Evolutionary conservation across 192 early-diverging fungal genomes (phyloP), one percentile per base, ranked within the genome.

Genomic region (Coemansia sp.): DNA sequence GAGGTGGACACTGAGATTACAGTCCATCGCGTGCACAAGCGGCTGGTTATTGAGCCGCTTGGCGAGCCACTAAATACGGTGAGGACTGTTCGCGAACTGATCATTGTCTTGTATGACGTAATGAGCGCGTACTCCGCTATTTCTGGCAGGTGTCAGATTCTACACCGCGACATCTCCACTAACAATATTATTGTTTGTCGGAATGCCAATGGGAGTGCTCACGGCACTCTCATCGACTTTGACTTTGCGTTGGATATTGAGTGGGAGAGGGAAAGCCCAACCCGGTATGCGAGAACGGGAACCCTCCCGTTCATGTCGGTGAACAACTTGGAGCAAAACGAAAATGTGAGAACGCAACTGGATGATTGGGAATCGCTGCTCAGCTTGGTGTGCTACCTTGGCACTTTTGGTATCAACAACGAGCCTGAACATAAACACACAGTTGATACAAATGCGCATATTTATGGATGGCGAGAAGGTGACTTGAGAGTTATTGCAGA

Each of bases 271-370:
- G 29, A 8, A 8, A 32, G 6, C 29, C 29, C 8, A 6, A 8
- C 29, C 7, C 29, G 29, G 5, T 29, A 53, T 1, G 54, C 61
- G 52, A 38, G 58, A 39, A 29, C 59, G 0, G 66, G 62, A 0
- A 73, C 70, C 4, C 39, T 65, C 0, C 65, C 63, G 10, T 78
- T 68, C 29, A 73, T 72, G 66, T 66, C 62, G 32, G 73, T 78
- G 32, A 59, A 54, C 54, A 73, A 72, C 16, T 53, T 78, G 8
- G 54, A 41, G 6, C 48, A 47, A 1, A 19, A 14, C 3, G 9
- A 16, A 16, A 51, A 19, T 4, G 6, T 5, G 32, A 48, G 43
- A 49, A 53, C 57, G 3, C 14, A 2, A 10, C 54, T 72, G 16
- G 65, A 77, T 38, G 65, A 71, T 38, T 61, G 60, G 53, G 74